Base-by-base conservation (phyloP, 805 yeast species). In the Tetrapisispora fleetii region DNA sequence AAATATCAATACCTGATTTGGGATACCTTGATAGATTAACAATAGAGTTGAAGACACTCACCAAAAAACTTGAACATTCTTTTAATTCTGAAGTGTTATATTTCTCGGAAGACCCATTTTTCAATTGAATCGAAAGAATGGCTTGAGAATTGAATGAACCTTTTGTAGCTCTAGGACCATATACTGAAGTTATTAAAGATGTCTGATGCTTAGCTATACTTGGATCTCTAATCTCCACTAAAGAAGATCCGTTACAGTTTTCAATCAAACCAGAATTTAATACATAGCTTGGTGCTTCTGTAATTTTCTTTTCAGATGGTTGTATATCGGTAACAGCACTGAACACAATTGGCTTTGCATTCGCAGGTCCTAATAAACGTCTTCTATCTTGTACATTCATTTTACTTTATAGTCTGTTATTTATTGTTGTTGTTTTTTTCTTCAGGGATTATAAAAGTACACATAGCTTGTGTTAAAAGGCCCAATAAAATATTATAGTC, bases 111-210 rank as follows among this genome's bases (percentile, higher is more conserved):
- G 70, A 59, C 19, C 60, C 65, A 47, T 71, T 70, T 46, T 69
- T 67, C 33, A 71, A 49, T 28, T 64, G 67, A 16, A 85, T 88
- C 27, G 81, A 75, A 39, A 86, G 67, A 5, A 79, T 72, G 2
- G 90, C 90, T 45, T 78, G 70, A 21, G 83, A 80, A 37, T 78
- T 72, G 62, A 83, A 86, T 4, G 86, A 76, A 2, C 88, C 87
- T 51, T 85, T 72, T 52, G 78, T 80, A 8, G 98, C 96, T 54
- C 89, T 74, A 4, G 98, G 98, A 0, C 98, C 98, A 65, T 81
- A 85, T 0, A 91, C 81, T 4, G 88, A 75, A 1, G 83, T 83
- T 48, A 81, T 78, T 6, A 88, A 65, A 42, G 80, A 58, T 2
- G 58, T 50, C 36, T 57, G 60, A 36, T 70, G 76, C n/a, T 40